Base-by-base conservation (phyloP, 306 rosid species). In the Spatholobus suberectus region DNA sequence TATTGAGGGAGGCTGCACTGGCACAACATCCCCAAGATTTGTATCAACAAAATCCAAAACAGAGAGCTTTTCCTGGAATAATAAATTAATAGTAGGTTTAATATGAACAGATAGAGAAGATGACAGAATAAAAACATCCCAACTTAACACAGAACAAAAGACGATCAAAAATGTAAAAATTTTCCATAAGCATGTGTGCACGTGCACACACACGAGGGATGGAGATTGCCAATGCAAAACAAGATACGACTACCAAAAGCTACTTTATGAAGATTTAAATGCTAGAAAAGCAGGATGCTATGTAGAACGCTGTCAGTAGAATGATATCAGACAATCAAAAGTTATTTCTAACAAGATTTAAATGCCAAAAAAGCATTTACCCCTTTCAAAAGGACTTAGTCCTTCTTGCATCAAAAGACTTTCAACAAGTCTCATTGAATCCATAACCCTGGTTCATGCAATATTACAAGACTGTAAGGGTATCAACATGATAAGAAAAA, bases 21-120 rank as follows among this genome's bases (percentile, higher is more conserved):
- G 90, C 75, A 86, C 89, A 57, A 83, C 26, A 80, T 85, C 75
- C 69, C 20, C 88, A 43, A 54, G 55, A 81, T 83, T 87, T 73
- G 83, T 87, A 85, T 91, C 96, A 73, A 96, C 90, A 85, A 96
- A 96, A 70, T 93, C 92, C 82, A 82, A 75, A 82, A 90, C 90
- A 52, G 89, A 87, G 46, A 86, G 86, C 40, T 88, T 85, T 75
- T 89, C 96, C 98, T 95, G 81, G 37, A 85, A 57, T 8, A 46
- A 85, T 74, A 52, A 57, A 84, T 52, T 14, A 82, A 65, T 10
- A 62, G 76, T 83, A 34, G 75, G 81, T 79, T n/a, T 57, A 61
- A 24, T 27, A 63, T 10, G 4, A 54, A 26, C 20, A 70, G 14
- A 57, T 11, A 66, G 61, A 73, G 1, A 73, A 73, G 15, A 43